Percentiles rank a stretch among this genome's conserved stretches.
Evolutionary conservation across 2,329 filamentous ascomycete genomes (phyloP).

Genomic region (Fusarium sp.): DNA sequence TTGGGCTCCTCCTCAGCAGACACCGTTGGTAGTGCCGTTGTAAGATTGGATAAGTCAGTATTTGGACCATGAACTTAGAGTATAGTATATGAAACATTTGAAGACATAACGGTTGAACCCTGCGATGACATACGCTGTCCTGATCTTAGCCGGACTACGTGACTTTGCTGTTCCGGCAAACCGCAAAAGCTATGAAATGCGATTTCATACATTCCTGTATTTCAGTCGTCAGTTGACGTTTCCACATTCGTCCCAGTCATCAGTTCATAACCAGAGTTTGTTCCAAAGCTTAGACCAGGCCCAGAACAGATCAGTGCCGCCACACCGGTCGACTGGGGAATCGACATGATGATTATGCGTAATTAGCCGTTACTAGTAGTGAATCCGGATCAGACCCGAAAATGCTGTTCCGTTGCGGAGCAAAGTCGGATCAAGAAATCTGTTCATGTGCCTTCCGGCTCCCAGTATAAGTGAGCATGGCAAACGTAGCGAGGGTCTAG

Average conservation of each 20-base stretch:
- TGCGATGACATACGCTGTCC: too few relatives aligned
- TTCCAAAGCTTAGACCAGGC: too few relatives aligned
- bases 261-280: neutral
- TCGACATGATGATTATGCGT: too few relatives aligned
- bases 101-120: too few relatives aligned
- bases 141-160: too few relatives aligned
- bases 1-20: constrained; percentile 49
- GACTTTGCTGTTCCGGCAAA: too few relatives aligned
- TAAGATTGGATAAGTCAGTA: neutral
- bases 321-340: neutral
- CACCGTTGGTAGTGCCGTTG: neutral
- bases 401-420: neutral
- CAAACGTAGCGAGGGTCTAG: neutral
- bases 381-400: neutral
- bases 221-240: too few relatives aligned
- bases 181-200: too few relatives aligned
- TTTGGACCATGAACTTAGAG: constrained; percentile 17
- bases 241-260: neutral
- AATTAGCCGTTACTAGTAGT: neutral
- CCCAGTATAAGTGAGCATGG: neutral
- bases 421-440: neutral
- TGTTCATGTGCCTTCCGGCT: neutral
- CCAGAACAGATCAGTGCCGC: neutral
- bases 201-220: too few relatives aligned
- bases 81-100: too few relatives aligned